phyloP scores from a whole-genome alignment of 345 rosid species.

The Eutrema yunnanense region DNA sequence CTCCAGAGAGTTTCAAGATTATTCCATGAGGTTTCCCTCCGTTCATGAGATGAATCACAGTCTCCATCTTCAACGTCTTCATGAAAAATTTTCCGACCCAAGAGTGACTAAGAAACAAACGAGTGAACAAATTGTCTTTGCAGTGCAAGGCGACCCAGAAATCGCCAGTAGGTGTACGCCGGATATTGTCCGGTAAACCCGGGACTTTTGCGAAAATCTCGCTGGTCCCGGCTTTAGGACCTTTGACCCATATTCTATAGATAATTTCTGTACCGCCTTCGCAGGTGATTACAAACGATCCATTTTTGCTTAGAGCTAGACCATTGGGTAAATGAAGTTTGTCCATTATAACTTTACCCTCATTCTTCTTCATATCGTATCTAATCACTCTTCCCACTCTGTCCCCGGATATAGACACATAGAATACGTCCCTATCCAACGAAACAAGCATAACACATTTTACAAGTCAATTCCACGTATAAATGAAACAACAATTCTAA shows the following conservation, averaged over 20 bases:
- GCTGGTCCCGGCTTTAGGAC: slow-evolving; percentile 30
- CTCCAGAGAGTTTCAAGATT: slow-evolving; percentile 40
- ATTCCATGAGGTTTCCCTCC: slow-evolving; percentile 54
- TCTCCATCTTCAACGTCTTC: slow-evolving; percentile 34
- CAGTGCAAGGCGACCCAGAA: slow-evolving; percentile 27
- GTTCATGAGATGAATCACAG: slow-evolving; percentile 31
- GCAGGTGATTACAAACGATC: slow-evolving; percentile 41
- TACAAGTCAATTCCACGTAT: neutral
- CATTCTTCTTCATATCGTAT: slow-evolving; percentile 27
- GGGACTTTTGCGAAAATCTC: slow-evolving; percentile 44
- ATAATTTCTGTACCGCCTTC: slow-evolving; percentile 32
- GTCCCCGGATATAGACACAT: neutral
- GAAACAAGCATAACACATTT: neutral
- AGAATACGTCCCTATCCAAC: slow-evolving; percentile 38
- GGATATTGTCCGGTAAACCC: slow-evolving; percentile 53
- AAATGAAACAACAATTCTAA: too few relatives aligned
- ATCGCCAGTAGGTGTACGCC: slow-evolving; percentile 32
- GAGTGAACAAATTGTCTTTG: slow-evolving; percentile 8
- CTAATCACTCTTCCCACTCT: slow-evolving; percentile 21
- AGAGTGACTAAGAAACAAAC: slow-evolving; percentile 26
- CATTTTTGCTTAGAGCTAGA: slow-evolving; percentile 58
- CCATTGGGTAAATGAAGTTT: slow-evolving; percentile 61
- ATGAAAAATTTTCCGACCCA: slow-evolving; percentile 35
- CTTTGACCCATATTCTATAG: slow-evolving; percentile 43
- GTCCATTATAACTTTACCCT: slow-evolving; percentile 21